phyloP scores from a whole-genome alignment of 2,329 filamentous ascomycete genomes.

The Calonectria naviculata region DNA sequence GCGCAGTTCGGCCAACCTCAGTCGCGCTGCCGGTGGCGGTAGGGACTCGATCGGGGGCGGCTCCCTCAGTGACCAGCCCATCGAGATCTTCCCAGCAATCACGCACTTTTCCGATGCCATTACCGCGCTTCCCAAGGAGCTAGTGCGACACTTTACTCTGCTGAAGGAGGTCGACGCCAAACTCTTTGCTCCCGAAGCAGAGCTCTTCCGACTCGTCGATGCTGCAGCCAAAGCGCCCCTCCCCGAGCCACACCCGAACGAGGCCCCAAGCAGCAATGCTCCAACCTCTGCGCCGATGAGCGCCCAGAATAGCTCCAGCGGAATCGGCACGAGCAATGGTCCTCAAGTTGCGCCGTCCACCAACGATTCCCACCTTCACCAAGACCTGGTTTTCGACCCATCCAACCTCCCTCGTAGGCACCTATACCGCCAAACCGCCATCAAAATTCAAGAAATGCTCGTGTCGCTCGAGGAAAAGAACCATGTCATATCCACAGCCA shows the following conservation, averaged over 20 bases:
- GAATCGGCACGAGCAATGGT: conserved; percentile 49
- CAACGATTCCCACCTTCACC: conserved; percentile 56
- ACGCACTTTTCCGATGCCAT: conserved; percentile 91
- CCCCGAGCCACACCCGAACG: conserved; percentile 57
- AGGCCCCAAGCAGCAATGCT: conserved; percentile 55
- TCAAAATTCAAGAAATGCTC: conserved; percentile 85
- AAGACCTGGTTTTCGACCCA: conserved; percentile 61
- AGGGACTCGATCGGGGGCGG: conserved; percentile 59
- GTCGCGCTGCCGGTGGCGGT: conserved; percentile 53
- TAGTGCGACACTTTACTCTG: conserved; percentile 94
- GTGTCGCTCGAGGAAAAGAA: conserved; percentile 97
- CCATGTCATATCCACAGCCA: conserved; percentile 92
- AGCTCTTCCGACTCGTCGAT: conserved; percentile 80
- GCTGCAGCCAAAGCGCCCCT: conserved; percentile 66
- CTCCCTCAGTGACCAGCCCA: conserved; percentile 65
- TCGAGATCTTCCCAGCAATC: conserved; percentile 75
- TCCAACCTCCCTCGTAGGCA: conserved; percentile 75
- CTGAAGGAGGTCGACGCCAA: conserved; percentile 99
- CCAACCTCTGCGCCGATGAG: conserved; percentile 60
- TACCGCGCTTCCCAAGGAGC: conserved; percentile 91
- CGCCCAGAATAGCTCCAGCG: conserved; percentile 60
- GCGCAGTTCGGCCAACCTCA: conserved; percentile 61
- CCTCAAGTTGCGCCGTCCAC: conserved; percentile 51
- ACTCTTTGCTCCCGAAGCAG: conserved; percentile 87
- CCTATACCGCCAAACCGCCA: conserved; percentile 81